Base-by-base conservation (phyloP, 495 filamentous ascomycete genomes). In the Penicillium canescens region DNA sequence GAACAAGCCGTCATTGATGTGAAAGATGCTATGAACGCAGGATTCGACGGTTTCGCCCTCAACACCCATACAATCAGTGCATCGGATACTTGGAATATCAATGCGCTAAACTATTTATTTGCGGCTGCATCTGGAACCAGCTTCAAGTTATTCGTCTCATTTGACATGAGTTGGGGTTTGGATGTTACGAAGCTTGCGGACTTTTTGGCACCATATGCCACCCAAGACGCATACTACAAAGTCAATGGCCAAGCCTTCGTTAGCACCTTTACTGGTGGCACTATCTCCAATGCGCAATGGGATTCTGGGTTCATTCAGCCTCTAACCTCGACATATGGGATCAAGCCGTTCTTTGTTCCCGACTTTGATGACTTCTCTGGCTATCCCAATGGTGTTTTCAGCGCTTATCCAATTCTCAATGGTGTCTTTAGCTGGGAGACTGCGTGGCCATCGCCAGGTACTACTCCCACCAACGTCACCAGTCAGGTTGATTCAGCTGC, bases 391-490 rank as follows among this genome's bases (percentile, higher is more conserved):
- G 65, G 63, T 34, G 57, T 54, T 21, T 59, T 60, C 12, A 24
- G 20, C 34, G 55, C 56, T 7, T 70, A 66, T 52, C 60, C 60
- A 5, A 46, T 69, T 35, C 56, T 67, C 0, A 65, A 71, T 53
- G 69, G 67, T 18, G 31, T 57, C 23, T 72, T 71, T 36, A 69
- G 66, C 34, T 72, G 69, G 68, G 69, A 72, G 43, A 46, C 68
- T 0, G 67, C 65, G 2, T 72, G 69, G 69, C 69, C 69, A 6
- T 21, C 35, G 1, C 37, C 46, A 8, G 52, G 50, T n/a, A 44
- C 24, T 18, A 59, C 59, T 8, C 50, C 51, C 4, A 31, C 62
- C 4, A 63, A 64, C 45, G 56, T 63, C 4, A 51, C 38, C 26
- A 20, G 20, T 8, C 41, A 12, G n/a, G 37, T 24, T 3, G 69